Base-by-base conservation (phyloP, 177 flowering plant species). In the Vitis hybrid region DNA sequence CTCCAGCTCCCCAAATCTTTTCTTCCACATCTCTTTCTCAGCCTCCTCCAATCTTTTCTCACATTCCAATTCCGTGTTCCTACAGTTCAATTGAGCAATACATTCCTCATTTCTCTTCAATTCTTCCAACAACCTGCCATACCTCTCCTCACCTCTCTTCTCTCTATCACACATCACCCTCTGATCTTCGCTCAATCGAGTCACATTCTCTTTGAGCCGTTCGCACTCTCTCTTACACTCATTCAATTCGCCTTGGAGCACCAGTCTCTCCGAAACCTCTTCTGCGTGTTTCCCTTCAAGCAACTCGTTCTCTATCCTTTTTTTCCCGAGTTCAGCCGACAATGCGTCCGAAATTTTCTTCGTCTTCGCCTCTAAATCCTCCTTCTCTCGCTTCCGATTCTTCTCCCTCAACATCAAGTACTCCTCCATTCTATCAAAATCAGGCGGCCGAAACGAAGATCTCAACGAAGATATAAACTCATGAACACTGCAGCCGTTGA, bases 401-500 rank as follows among this genome's bases (percentile, higher is more conserved):
- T 45, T 52, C 26, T 71, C 71, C 58, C 51, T 67, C 11, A 30
- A 52, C 23, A 51, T 8, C 52, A 75, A 51, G 26, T 68, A 34
- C 14, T 12, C 18, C 23, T 50, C 71, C 3, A 62, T 71, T 55
- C 21, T 51, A 10, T 34, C 69, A 51, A 69, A 76, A 51, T 74
- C 80, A 6, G 1, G n/a, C 2, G 51, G 56, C 51, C 14, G 64
- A 23, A 71, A 78, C 21, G 79, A 56, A 7, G 71, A 54, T 51
- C 60, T 65, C 45, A 79, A 15, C n/a, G 49, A 69, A 15, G 62
- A 59, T 50, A 81, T 19, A 23, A 76, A 34, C 51, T 70, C 71
- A 15, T 71, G 11, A 12, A 73, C 21, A 26, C 74, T 48, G 49
- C 62, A 30, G 23, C 10, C 48, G 21, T 39, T 39, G 6, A 39